Conservation (phyloP, 257 asterid species). For the Leptodermis oblonga region DNA sequence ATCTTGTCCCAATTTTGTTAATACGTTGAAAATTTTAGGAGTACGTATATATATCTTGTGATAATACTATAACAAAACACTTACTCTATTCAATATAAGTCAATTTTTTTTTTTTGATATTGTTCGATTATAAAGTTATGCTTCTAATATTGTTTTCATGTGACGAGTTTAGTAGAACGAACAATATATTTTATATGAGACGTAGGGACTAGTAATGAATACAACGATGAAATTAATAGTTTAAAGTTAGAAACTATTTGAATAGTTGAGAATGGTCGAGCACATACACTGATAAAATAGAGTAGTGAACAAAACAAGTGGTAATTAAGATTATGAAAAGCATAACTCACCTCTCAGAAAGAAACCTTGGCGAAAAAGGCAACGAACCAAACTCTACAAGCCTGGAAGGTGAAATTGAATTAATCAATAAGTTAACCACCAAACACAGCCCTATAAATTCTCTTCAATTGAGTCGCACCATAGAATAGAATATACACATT, state of each 20-base stretch:
- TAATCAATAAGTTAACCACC: not conserved
- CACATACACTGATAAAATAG: not conserved
- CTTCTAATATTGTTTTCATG: too few species aligned
- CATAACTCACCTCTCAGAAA: not conserved
- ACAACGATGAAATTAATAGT: not conserved
- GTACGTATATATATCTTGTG: too few species aligned
- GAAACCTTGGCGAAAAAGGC: conserved; percentile 6
- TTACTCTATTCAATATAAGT: too few species aligned
- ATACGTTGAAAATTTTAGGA: too few species aligned
- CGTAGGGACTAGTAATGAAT: not conserved
- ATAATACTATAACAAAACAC: too few species aligned
- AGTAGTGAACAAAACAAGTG: not conserved
- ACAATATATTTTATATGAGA: not conserved
- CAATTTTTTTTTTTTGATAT: too few species aligned
- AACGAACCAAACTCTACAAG: not conserved
- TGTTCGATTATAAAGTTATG: too few species aligned
- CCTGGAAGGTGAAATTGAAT: not conserved
- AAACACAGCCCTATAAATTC: conserved; percentile 12
- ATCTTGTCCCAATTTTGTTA: too few species aligned
- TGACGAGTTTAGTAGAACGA: too few species aligned
- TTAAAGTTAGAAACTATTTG: too few species aligned
- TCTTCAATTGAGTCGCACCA: not conserved
- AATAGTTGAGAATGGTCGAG: too few species aligned
- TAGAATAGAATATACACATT: not conserved
- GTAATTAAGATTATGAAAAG: not conserved